Evolutionary conservation across 352 stramenopile genomes (phyloP), one percentile per base, ranked within the genome.

Genomic region (Phytophthora litchii): DNA sequence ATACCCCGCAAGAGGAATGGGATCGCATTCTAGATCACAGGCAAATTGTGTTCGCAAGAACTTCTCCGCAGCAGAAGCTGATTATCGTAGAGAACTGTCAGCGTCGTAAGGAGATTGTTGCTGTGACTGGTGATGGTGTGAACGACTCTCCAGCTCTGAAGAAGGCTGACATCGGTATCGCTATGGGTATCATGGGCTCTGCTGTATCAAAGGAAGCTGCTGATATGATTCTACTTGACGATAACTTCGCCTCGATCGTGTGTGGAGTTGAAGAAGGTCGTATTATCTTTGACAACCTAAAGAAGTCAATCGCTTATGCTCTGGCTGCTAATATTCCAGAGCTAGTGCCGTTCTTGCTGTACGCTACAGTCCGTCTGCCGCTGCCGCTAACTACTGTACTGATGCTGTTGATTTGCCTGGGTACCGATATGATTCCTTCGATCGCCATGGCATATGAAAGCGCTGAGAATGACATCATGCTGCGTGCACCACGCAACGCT

Each of bases 231-330:
- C 61, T 99, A 10, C 70, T 98, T 20, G 89, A 99, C 76, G 96
- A 99, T 71, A 98, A 99, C 75, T 99, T 99, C 69, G 91, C 92
- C 1, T 98, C 94, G 1, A 98, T 99, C 63, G 92, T 99, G 44
- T 81, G 70, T 48, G 97, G 94, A 51, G 93, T 99, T n/a, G 84
- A 97, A 70, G 90, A 99, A 80, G 97, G 97, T 23, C 88, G 96
- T 9, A 79, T 97, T 19, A 97, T 98, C 54, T 98, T 98, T 61
- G 88, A 95, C 70, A 98, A 98, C 64, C 72, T 98, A 27, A 97
- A 99, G 70, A 98, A 98, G 61, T 95, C 79, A 8, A 95, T 98
- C 49, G 79, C 75, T 23, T 98, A 98, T 60, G 93, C 92, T 10
- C 80, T 98, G 7, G 86, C 91, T 27, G 87, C 86, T 36, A 98